Conservation (phyloP, 1,139 yeast species). For the Meyerozyma elateridarum region DNA sequence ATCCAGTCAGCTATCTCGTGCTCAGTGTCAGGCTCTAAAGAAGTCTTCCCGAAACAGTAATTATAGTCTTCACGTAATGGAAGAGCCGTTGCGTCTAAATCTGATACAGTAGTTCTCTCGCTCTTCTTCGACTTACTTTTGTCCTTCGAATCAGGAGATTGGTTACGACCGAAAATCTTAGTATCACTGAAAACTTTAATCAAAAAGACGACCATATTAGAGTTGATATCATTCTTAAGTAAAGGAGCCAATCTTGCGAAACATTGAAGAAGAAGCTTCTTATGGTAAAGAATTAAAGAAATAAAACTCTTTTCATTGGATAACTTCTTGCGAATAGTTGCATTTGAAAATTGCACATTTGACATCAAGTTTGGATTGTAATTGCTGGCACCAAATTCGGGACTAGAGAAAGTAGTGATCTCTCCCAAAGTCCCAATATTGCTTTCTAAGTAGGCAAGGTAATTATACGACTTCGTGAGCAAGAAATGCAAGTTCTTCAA, state of each 20-base stretch:
- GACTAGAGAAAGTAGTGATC: constrained; percentile 29
- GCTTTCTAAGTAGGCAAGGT: constrained; percentile 38
- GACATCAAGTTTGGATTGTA: constrained; percentile 29
- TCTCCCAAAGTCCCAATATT: constrained; percentile 32
- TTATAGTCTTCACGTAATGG: constrained; percentile 27
- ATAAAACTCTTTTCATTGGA: constrained; percentile 26
- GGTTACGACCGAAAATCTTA: constrained; percentile 26
- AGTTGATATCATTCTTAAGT: constrained; percentile 38
- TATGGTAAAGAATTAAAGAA: constrained; percentile 33
- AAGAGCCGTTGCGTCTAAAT: constrained; percentile 20
- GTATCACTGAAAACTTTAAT: constrained; percentile 38
- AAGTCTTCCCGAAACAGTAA: constrained; percentile 38
- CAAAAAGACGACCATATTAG: constrained; percentile 39
- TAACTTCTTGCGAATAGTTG: constrained; percentile 18
- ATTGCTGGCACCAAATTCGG: constrained; percentile 25
- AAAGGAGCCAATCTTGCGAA: constrained; percentile 35
- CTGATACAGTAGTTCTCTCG: constrained; percentile 14
- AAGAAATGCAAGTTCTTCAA: constrained; percentile 41
- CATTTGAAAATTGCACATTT: constrained; percentile 28
- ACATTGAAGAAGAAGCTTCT: constrained; percentile 39
- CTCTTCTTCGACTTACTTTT: constrained; percentile 21
- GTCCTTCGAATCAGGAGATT: constrained; percentile 19
- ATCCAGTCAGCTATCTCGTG: constrained; percentile 22
- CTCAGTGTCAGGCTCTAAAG: constrained; percentile 10
- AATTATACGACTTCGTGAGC: constrained; percentile 39